A percentile compares a stretch with the other conserved stretches of the same genome.
Evolutionary conservation across 176 grass and related monocot species (phyloP).

Genomic region (Carex parvula): DNA sequence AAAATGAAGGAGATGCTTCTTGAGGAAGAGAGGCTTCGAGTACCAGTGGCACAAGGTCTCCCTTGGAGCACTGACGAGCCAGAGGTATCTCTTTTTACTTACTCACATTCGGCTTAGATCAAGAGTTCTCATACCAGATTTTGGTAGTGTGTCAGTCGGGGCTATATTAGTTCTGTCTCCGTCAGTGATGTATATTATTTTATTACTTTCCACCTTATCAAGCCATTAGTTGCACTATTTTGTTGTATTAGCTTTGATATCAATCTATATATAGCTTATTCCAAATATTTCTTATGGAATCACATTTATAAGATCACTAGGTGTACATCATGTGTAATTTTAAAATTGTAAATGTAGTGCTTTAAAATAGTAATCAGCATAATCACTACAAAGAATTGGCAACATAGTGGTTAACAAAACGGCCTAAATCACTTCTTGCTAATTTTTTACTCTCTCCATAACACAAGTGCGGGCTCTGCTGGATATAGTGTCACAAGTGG

Average conservation of each 20-base stretch:
- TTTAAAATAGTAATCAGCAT: neutral
- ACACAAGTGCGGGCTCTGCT: neutral
- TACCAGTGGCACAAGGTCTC: slow-evolving; percentile 62
- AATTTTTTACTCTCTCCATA: neutral
- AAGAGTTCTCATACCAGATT: neutral
- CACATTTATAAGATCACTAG: neutral
- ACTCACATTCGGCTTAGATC: neutral
- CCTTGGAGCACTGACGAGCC: slow-evolving; percentile 80
- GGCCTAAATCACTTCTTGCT: neutral
- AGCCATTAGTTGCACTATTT: neutral
- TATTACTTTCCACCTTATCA: neutral
- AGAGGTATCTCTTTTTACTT: slow-evolving; percentile 40
- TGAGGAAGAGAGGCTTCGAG: slow-evolving; percentile 61
- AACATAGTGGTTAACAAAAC: neutral
- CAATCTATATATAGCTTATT: too few species aligned
- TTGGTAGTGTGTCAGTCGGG: neutral
- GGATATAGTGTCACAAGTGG: neutral
- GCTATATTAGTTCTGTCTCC: neutral
- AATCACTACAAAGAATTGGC: neutral
- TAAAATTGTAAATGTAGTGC: neutral
- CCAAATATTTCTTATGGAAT: neutral
- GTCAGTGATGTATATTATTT: neutral
- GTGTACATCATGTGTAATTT: neutral
- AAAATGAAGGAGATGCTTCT: slow-evolving; percentile 55
- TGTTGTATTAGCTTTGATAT: neutral